These are phyloP conservation scores for Penicillium cinerascens DNA, from an alignment of 495 filamentous ascomycete species.

Conservation along the genomic window DNA sequence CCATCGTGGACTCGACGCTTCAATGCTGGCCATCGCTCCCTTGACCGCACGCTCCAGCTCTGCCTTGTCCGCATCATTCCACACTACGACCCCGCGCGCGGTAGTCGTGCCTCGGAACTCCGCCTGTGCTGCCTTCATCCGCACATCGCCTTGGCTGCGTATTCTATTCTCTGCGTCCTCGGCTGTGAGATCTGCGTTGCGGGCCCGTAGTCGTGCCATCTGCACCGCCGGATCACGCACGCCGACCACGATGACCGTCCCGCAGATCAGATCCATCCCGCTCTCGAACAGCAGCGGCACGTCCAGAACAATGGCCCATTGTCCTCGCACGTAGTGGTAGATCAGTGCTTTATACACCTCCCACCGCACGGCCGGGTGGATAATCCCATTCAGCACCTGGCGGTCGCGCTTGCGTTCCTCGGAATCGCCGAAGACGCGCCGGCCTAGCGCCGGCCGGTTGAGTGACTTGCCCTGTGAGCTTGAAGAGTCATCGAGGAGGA, in stretches of 20 bases:
- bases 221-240: constrained; percentile 72
- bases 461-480: constrained; percentile 59
- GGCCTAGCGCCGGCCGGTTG: constrained; percentile 80
- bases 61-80: constrained; percentile 75
- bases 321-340: constrained; percentile 61
- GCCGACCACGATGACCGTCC: constrained; percentile 78
- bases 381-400: constrained; percentile 76
- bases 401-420: constrained; percentile 63
- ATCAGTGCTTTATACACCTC: constrained; percentile 70
- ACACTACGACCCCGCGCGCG: constrained; percentile 68
- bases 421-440: constrained; percentile 75
- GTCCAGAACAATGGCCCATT: constrained; percentile 89
- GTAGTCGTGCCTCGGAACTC: constrained; percentile 55
- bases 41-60: constrained; percentile 63
- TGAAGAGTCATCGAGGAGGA: constrained; percentile 54
- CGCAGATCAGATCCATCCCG: constrained; percentile 75
- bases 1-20: constrained; percentile 63
- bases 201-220: constrained; percentile 66
- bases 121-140: constrained; percentile 71
- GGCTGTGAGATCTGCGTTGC: constrained; percentile 67
- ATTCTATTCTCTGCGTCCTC: constrained; percentile 84
- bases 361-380: constrained; percentile 79
- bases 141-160: constrained; percentile 75
- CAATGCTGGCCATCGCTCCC: constrained; percentile 59
- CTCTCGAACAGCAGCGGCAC: constrained; percentile 88